phyloP scores from a whole-genome alignment of 2,329 filamentous ascomycete species.

The Pseudogymnoascus sp. region DNA sequence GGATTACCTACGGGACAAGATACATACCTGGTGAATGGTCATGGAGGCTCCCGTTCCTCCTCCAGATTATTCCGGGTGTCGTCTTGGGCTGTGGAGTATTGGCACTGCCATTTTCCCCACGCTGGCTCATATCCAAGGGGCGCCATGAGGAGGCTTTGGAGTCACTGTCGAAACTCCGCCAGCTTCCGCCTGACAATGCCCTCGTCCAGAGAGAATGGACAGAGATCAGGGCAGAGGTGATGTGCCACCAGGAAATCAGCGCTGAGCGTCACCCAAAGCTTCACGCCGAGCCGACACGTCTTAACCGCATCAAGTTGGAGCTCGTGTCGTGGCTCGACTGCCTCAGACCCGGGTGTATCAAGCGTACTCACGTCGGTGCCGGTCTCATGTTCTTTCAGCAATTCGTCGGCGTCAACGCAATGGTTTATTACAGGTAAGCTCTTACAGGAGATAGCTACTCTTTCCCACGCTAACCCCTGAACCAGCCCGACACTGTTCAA shows the following conservation, averaged over 20 bases:
- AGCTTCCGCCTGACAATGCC: constrained; percentile 39
- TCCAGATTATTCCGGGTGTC: constrained; percentile 23
- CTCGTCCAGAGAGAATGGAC: constrained; percentile 43
- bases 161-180: constrained; percentile 41
- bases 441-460: background rate
- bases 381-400: constrained; percentile 52
- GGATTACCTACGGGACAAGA: constrained; percentile 35
- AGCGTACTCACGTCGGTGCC: constrained; percentile 42
- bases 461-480: background rate
- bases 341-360: constrained; percentile 41
- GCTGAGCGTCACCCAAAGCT: constrained; percentile 33
- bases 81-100: constrained; percentile 31
- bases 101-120: constrained; percentile 46
- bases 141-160: constrained; percentile 41
- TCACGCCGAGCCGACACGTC: constrained; percentile 25
- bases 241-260: constrained; percentile 40
- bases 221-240: constrained; percentile 44
- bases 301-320: constrained; percentile 37
- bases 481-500: constrained; percentile 45
- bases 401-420: constrained; percentile 45
- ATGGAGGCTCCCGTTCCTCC: constrained; percentile 29
- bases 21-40: constrained; percentile 26
- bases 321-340: constrained; percentile 42
- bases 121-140: constrained; percentile 43
- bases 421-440: constrained; percentile 50